These are phyloP conservation scores for Carex scoparia DNA, from an alignment of 176 grass and related monocot species.

Conservation along the genomic window DNA sequence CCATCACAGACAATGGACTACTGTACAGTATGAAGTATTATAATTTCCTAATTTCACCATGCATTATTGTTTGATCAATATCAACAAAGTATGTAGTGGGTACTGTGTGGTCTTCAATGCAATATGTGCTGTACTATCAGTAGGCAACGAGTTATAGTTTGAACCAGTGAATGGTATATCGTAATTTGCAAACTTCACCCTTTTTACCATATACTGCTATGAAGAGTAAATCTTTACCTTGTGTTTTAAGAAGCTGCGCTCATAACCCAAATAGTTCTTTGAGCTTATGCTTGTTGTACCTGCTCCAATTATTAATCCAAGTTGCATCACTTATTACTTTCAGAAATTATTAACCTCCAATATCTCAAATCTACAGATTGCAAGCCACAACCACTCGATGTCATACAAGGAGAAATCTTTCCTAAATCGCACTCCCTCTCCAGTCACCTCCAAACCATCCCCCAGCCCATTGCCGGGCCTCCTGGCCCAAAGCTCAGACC, in stretches of 20 bases:
- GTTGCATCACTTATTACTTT: background rate
- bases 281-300: background rate
- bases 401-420: slow-evolving; percentile 11
- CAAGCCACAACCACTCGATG: background rate
- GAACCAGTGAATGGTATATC: background rate
- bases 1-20: background rate
- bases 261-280: background rate
- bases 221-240: background rate
- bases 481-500: background rate
- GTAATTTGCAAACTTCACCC: background rate
- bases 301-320: background rate
- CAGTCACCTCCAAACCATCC: slow-evolving; percentile 8
- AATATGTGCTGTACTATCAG: background rate
- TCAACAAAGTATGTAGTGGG: background rate
- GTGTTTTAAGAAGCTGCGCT: background rate
- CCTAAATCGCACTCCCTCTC: background rate
- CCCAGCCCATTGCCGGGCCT: background rate
- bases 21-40: background rate
- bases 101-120: background rate
- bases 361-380: slow-evolving; percentile 16
- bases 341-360: slow-evolving; percentile 9
- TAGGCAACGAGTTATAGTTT: background rate
- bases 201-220: background rate
- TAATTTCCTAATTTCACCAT: background rate
- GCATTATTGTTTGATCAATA: background rate